phyloP scores from a whole-genome alignment of 139 green algal species.

The Deuterostichococcus epilithicus region DNA sequence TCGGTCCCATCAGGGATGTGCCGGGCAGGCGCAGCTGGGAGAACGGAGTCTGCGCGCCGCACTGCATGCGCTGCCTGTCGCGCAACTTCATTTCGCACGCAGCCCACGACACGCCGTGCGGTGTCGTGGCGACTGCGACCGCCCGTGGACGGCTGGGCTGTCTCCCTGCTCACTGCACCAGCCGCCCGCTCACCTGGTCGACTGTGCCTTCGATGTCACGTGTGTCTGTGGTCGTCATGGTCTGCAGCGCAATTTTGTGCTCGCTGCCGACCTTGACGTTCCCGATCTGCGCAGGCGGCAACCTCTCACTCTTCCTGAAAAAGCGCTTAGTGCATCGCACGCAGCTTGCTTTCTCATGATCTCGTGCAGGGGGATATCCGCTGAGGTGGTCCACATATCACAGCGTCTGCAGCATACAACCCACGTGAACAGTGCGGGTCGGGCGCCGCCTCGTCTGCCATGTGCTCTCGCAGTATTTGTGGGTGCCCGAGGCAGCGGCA shows the following conservation, averaged over 20 bases:
- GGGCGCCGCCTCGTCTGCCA: constrained; percentile 72
- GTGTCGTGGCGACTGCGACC: too few relatives aligned
- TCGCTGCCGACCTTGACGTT: constrained; percentile 88
- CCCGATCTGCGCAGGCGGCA: constrained; percentile 67
- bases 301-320: too few relatives aligned
- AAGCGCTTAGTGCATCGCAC: too few relatives aligned
- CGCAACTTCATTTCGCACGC: too few relatives aligned
- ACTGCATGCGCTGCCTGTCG: too few relatives aligned
- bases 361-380: too few relatives aligned
- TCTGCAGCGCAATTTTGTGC: constrained; percentile 92
- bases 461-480: constrained; percentile 85
- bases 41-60: neutral
- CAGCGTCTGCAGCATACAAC: neutral
- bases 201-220: constrained; percentile 87
- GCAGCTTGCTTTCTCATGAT: too few relatives aligned
- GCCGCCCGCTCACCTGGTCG: constrained; percentile 62
- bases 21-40: too few relatives aligned
- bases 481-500: constrained; percentile 1
- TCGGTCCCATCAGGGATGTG: too few relatives aligned
- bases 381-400: too few relatives aligned
- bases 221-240: constrained; percentile 99
- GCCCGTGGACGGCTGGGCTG: neutral
- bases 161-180: neutral
- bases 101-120: too few relatives aligned
- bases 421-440: constrained; percentile 81